Percentiles rank a stretch among this genome's conserved stretches.
phyloP scores from a whole-genome alignment of 495 filamentous ascomycete genomes.

The Neurospora sp. region DNA sequence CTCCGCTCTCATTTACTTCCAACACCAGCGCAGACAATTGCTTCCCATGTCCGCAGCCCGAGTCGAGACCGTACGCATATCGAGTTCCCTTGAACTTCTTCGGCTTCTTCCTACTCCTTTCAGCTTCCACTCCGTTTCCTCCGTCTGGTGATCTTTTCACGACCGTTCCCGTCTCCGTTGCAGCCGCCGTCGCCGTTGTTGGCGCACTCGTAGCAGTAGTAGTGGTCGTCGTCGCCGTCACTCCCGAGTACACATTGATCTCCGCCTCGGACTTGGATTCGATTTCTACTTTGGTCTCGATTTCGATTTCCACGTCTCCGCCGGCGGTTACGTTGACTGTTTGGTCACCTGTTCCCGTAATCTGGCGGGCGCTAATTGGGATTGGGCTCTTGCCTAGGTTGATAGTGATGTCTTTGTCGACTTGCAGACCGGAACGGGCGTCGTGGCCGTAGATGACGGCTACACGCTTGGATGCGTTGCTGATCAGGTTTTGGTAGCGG shows the following conservation, averaged over 20 bases:
- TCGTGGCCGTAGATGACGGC: conserved; percentile 84
- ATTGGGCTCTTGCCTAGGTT: neutral
- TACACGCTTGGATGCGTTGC: conserved; percentile 10
- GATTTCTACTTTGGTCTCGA: neutral
- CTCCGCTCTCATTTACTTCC: conserved; percentile 39
- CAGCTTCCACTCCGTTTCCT: neutral
- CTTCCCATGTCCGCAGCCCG: conserved; percentile 65
- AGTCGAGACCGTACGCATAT: conserved; percentile 80
- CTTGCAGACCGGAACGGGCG: conserved; percentile 54
- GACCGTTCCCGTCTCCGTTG: neutral
- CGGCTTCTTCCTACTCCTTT: conserved; percentile 2
- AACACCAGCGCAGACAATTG: conserved; percentile 70
- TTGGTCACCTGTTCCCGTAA: neutral
- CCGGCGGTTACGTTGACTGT: neutral
- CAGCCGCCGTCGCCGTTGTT: neutral
- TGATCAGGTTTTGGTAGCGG: conserved; percentile 19
- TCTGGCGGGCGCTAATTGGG: neutral
- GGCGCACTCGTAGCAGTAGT: neutral
- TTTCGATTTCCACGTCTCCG: neutral
- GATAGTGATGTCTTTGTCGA: conserved; percentile 10
- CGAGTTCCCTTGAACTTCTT: conserved; percentile 12
- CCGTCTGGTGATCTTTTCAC: neutral
- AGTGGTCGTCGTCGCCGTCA: too few species aligned
- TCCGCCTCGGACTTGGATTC: conserved; percentile 2
- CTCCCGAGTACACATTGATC: neutral